Conservation (phyloP, 495 filamentous ascomycete genomes). For the Hapsidospora chrysogenum region DNA sequence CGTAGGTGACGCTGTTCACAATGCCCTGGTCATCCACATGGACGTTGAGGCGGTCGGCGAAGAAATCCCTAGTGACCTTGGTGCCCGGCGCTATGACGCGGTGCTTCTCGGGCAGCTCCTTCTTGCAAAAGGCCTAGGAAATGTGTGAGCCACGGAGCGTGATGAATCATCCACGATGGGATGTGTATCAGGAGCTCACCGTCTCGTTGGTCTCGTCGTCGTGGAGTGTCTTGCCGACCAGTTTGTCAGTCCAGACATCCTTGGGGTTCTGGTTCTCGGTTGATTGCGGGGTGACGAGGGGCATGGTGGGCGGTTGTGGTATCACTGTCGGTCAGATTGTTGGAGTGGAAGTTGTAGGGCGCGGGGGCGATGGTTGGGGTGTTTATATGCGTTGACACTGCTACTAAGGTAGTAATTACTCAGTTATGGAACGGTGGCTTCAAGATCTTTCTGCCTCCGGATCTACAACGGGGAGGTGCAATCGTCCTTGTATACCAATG, state of each 20-base stretch:
- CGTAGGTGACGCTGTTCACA: conserved; percentile 50
- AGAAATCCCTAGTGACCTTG: conserved; percentile 45
- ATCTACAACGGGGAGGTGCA: too few species aligned
- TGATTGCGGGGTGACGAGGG: conserved; percentile 60
- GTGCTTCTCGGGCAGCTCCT: conserved; percentile 49
- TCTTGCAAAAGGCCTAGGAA: conserved; percentile 54
- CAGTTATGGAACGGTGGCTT: too few species aligned
- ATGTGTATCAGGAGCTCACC: conserved; percentile 9
- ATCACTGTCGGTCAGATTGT: too few species aligned
- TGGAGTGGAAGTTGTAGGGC: too few species aligned
- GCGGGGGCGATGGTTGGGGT: too few species aligned
- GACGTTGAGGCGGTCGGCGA: conserved; percentile 48
- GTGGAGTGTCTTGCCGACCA: conserved; percentile 53
- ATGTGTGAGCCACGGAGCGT: too few species aligned
- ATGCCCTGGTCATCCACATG: conserved; percentile 56
- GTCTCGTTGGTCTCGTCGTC: conserved; percentile 25
- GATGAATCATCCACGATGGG: neutral
- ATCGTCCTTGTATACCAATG: too few species aligned
- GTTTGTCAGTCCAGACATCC: conserved; percentile 53
- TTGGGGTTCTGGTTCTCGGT: conserved; percentile 33
- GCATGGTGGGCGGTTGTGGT: conserved; percentile 56
- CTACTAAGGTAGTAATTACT: too few species aligned
- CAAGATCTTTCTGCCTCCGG: too few species aligned
- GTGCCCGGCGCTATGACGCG: conserved; percentile 49
- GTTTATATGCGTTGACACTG: too few species aligned